phyloP scores from a whole-genome alignment of 805 yeast genomes.

The Grigorovia transvaalensis region DNA sequence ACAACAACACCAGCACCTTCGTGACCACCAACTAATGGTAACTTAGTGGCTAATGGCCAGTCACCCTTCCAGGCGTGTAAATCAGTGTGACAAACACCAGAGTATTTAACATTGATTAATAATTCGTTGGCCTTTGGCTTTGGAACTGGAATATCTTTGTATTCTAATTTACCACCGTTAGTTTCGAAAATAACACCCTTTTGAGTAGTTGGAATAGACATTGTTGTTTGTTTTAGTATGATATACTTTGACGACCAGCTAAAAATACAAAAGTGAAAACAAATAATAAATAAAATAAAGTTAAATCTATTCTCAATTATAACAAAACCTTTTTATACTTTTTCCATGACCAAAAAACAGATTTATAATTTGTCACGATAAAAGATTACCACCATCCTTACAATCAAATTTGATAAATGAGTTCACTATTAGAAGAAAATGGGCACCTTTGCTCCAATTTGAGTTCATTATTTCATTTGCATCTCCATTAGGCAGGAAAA shows the following conservation, averaged over 20 bases:
- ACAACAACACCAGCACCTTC: slow-evolving; percentile 69
- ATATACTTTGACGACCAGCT: neutral
- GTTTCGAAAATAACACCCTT: slow-evolving; percentile 39
- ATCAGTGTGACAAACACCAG: slow-evolving; percentile 70
- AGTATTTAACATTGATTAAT: slow-evolving; percentile 56
- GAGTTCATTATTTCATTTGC: no score
- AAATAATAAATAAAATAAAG: neutral
- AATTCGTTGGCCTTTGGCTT: slow-evolving; percentile 54
- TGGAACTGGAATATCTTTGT: slow-evolving; percentile 48
- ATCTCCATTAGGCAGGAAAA: neutral
- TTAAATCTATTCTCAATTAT: neutral
- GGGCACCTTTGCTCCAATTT: neutral
- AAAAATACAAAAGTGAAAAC: neutral
- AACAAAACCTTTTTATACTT: neutral
- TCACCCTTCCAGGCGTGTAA: slow-evolving; percentile 69
- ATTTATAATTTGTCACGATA: neutral
- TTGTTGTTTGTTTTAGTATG: slow-evolving; percentile 6
- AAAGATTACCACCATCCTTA: neutral
- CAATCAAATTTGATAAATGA: neutral
- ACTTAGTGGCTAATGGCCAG: slow-evolving; percentile 51
- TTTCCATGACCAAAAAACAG: no score
- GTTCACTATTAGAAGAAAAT: neutral
- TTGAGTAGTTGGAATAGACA: slow-evolving; percentile 39
- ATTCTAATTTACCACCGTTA: slow-evolving; percentile 35
- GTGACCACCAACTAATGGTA: slow-evolving; percentile 63